phyloP scores from a whole-genome alignment of 2,329 filamentous ascomycete genomes.

The Drechmeria coniospora region DNA sequence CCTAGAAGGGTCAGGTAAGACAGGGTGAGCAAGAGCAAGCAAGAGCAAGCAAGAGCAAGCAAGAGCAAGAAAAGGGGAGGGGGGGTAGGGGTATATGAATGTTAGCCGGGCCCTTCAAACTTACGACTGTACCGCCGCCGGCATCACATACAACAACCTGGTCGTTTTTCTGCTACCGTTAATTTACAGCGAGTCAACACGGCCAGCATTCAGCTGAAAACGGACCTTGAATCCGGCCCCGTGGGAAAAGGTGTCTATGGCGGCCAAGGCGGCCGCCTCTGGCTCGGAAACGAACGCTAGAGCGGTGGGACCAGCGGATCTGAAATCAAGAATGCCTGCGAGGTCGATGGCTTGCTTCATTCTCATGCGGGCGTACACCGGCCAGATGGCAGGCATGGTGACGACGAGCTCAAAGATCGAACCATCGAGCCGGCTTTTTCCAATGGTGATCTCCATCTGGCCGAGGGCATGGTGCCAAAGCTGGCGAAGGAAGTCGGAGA shows the following conservation, averaged over 20 bases:
- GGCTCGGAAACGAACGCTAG: conserved; percentile 25
- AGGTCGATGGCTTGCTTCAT: conserved; percentile 20
- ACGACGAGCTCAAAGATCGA: conserved; percentile 21
- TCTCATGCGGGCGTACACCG: conserved; percentile 16
- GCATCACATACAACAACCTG: conserved; percentile 20
- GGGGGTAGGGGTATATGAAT: too few species aligned
- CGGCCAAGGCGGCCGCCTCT: conserved; percentile 27
- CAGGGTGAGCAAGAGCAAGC: too few species aligned
- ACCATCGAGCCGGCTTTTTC: conserved; percentile 7
- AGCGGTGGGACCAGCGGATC: conserved; percentile 13
- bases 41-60: too few species aligned
- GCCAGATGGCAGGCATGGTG: conserved; percentile 32
- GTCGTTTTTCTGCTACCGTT: conserved; percentile 6
- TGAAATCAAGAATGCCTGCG: conserved; percentile 19
- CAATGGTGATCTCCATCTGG: conserved; percentile 12
- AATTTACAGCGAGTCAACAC: background rate
- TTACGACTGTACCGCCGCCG: conserved; percentile 21
- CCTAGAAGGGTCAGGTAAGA: too few species aligned
- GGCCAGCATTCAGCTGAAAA: background rate
- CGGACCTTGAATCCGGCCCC: conserved; percentile 9
- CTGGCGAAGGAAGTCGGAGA: conserved; percentile 15
- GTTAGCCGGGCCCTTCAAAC: conserved; percentile 1
- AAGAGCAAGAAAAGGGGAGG: background rate
- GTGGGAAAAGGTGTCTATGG: conserved; percentile 13
- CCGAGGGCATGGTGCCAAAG: conserved; percentile 17